phyloP scores from a whole-genome alignment of 805 yeast species.

The Hagleromyces aurorensis region DNA sequence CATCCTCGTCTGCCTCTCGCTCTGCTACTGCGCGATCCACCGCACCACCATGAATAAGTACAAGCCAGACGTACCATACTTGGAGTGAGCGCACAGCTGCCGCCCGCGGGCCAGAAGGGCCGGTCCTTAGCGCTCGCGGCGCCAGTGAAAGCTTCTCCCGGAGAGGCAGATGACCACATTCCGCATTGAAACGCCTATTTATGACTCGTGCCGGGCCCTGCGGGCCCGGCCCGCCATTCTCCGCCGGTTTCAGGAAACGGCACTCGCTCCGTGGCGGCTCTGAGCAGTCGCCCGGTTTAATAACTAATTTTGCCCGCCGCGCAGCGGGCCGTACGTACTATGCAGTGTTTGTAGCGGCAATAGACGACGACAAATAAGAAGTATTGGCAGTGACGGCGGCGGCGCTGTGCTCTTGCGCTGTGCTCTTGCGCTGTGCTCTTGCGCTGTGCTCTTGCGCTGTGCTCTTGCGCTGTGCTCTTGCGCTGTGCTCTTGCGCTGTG shows the following conservation, averaged over 20 bases:
- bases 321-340: too few relatives aligned
- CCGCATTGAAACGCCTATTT: neutral
- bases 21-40: slow-evolving; percentile 23
- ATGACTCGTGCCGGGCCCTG: neutral
- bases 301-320: too few relatives aligned
- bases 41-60: slow-evolving; percentile 23
- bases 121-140: neutral
- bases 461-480: too few relatives aligned
- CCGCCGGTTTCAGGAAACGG: neutral
- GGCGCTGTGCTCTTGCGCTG: too few relatives aligned
- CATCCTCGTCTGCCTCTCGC: slow-evolving; percentile 20
- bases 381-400: too few relatives aligned
- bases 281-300: too few relatives aligned
- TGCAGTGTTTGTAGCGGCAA: too few relatives aligned
- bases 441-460: too few relatives aligned
- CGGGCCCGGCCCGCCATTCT: neutral
- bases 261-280: too few relatives aligned
- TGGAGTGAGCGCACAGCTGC: slow-evolving; percentile 10
- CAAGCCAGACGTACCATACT: slow-evolving; percentile 21
- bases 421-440: too few relatives aligned
- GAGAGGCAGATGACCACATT: slow-evolving; percentile 1
- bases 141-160: neutral
- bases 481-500: too few relatives aligned
- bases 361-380: too few relatives aligned
- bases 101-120: slow-evolving; percentile 1